phyloP scores from a whole-genome alignment of 352 stramenopile genomes.

The Phytopythium montanum region DNA sequence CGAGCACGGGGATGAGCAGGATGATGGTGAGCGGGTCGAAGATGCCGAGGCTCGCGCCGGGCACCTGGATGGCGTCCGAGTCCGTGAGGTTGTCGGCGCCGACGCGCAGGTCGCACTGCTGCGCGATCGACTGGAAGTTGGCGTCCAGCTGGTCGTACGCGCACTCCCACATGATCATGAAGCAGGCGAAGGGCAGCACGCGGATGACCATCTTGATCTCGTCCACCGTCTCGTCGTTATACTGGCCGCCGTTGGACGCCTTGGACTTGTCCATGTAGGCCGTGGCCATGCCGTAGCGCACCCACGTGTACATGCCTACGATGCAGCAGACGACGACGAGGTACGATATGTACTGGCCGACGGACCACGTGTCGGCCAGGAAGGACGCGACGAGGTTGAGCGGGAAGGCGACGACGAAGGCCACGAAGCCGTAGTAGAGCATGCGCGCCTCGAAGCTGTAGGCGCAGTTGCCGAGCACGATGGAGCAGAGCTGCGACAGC shows the following conservation, averaged over 20 bases:
- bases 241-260: constrained; percentile 72
- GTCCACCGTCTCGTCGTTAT: constrained; percentile 79
- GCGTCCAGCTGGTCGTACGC: constrained; percentile 85
- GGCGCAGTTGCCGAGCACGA: constrained; percentile 70
- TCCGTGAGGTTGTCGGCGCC: constrained; percentile 27
- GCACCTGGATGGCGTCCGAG: constrained; percentile 43
- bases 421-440: constrained; percentile 71
- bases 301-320: constrained; percentile 82
- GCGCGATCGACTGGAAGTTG: constrained; percentile 86
- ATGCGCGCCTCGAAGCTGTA: constrained; percentile 79
- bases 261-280: constrained; percentile 86
- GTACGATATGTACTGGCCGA: constrained; percentile 74
- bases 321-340: constrained; percentile 58
- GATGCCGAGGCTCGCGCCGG: constrained; percentile 75
- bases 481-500: constrained; percentile 66
- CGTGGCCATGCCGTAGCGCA: constrained; percentile 76
- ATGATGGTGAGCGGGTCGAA: constrained; percentile 88
- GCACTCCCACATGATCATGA: constrained; percentile 89
- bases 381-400: constrained; percentile 80
- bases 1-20: constrained; percentile 68
- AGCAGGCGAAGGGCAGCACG: constrained; percentile 82
- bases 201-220: constrained; percentile 86
- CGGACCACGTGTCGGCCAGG: constrained; percentile 40
- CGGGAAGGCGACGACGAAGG: constrained; percentile 57
- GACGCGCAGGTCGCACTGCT: constrained; percentile 78